These are phyloP conservation scores for Eimeria necatrix DNA, from an alignment of 169 alveolate genomes.

Conservation along the genomic window DNA sequence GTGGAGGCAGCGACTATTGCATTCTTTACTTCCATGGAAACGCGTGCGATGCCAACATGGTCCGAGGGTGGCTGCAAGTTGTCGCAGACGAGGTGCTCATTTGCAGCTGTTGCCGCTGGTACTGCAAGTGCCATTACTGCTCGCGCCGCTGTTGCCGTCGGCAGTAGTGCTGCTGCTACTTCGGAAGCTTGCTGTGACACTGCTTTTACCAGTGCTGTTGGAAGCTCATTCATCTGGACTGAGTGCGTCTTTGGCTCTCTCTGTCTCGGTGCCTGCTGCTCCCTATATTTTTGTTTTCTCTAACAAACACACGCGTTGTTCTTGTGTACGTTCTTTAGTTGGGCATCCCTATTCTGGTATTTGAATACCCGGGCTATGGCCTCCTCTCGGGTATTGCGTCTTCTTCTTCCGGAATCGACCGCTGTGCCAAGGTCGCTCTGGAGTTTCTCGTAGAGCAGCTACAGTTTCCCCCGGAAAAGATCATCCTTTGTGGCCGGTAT, in stretches of 20 bases:
- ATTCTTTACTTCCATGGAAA: slow-evolving; percentile 75
- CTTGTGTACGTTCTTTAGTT: slow-evolving; percentile 13
- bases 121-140: neutral
- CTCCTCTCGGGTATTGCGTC: slow-evolving; percentile 2
- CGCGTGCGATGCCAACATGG: slow-evolving; percentile 78
- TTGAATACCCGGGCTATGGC: slow-evolving; percentile 63
- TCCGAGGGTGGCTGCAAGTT: slow-evolving; percentile 73
- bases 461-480: slow-evolving; percentile 1
- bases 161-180: neutral
- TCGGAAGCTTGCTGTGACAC: neutral
- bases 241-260: neutral
- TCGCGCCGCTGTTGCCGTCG: neutral
- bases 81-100: slow-evolving; percentile 67
- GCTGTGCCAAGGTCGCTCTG: slow-evolving; percentile 50
- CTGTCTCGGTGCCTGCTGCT: neutral
- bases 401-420: slow-evolving; percentile 30
- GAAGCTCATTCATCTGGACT: neutral
- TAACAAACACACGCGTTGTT: neutral
- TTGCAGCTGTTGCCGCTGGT: neutral
- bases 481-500: slow-evolving; percentile 62
- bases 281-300: neutral
- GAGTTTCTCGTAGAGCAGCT: slow-evolving; percentile 59
- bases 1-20: slow-evolving; percentile 51
- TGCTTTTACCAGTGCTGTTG: neutral
- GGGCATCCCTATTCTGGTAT: slow-evolving; percentile 8